Base-by-base conservation (phyloP, 805 yeast genomes). In the Clavispora santaluciae region DNA sequence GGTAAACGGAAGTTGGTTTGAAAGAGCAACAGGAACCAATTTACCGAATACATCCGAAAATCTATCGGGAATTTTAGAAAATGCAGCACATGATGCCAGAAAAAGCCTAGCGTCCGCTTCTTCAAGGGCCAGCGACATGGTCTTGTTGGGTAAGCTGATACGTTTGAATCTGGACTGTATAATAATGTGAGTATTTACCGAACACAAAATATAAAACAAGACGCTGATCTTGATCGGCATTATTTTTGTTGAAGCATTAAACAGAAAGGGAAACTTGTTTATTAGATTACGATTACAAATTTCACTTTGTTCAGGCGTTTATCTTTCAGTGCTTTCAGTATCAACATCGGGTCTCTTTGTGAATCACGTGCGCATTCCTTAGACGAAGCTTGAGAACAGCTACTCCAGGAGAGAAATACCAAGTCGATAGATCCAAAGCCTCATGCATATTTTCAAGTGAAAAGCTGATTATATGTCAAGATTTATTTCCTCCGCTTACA, bases 81-180 rank as follows among this genome's bases (percentile, higher is more conserved):
- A 22, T 16, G 45, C 45, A 2, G 13, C 26, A 20, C 44, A 21
- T 1, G 40, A 39, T 34, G 28, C 38, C n/a, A 43, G 43, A 36
- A 43, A 44, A 4, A 45, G 36, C 4, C 39, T 40, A 6, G 54
- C 49, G 15, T 50, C 52, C 5, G 39, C 45, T 13, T 38, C 42
- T 7, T 33, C 26, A n/a, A 29, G 17, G 5, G 44, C 28, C 17
- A 22, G 21, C 8, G 38, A 25, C 23, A 31, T 31, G 13, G 23
- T 31, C 16, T 3, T 4, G 7, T 6, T 12, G 16, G 16, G 16
- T 20, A 21, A 9, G 23, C 23, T 20, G 23, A 16, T 16, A n/a
- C n/a, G 8, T 17, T 16, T 12, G 11, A 21, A 12, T 18, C 7
- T 8, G 20, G 20, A 28, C 31, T 28, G 31, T 28, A 28, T 28